Percentiles rank a stretch among this genome's conserved stretches.
Conservation (phyloP, 2,329 filamentous ascomycete species). For the Bipolaris victoriae region DNA sequence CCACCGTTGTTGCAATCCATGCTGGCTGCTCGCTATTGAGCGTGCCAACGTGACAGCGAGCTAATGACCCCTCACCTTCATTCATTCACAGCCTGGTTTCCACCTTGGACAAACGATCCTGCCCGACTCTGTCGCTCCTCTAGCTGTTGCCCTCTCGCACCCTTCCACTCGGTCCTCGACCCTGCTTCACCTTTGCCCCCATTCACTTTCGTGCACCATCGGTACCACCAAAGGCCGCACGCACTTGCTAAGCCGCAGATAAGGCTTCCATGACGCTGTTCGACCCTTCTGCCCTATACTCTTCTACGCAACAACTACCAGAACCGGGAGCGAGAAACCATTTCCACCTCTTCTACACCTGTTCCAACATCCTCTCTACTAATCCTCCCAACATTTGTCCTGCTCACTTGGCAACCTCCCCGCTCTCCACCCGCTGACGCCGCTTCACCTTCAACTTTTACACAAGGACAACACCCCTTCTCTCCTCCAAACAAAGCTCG, state of each 20-base stretch:
- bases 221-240: slow-evolving; percentile 21
- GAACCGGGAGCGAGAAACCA: neutral
- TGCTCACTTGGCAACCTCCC: neutral
- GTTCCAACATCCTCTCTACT: neutral
- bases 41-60: slow-evolving; percentile 28
- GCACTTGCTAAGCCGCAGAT: slow-evolving; percentile 23
- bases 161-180: slow-evolving; percentile 6
- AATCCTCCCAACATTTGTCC: slow-evolving; percentile 1
- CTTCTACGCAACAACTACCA: slow-evolving; percentile 12
- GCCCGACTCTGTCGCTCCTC: slow-evolving; percentile 7
- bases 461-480: neutral
- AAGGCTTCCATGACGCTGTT: slow-evolving; percentile 24
- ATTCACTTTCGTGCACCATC: slow-evolving; percentile 27
- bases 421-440: slow-evolving; percentile 4
- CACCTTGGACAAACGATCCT: slow-evolving; percentile 19
- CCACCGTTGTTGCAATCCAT: slow-evolving; percentile 24
- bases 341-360: neutral
- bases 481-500: slow-evolving; percentile 7
- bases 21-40: slow-evolving; percentile 18
- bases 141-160: slow-evolving; percentile 6
- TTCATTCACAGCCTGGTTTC: slow-evolving; percentile 14
- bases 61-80: slow-evolving; percentile 23
- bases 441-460: neutral
- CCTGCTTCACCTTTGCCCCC: slow-evolving; percentile 7
- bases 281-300: slow-evolving; percentile 12